phyloP scores from a whole-genome alignment of 1,284 basidiomycete species.

The Cystobasidium slooffiae region DNA sequence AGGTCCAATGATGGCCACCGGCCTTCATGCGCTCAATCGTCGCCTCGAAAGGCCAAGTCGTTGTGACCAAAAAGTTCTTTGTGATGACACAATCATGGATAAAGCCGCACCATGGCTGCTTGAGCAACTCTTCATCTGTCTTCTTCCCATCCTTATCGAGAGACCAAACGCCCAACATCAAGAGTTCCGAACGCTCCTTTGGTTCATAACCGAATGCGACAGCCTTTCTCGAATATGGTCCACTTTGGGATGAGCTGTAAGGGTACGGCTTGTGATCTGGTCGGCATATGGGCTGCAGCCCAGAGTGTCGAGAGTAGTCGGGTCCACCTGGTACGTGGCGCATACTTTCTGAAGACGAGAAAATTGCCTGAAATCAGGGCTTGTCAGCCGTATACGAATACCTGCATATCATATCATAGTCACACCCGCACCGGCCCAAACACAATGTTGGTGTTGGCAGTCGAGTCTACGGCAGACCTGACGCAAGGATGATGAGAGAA shows the following conservation, averaged over 20 bases:
- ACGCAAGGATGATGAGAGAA: constrained; percentile 1
- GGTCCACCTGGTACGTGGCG: background rate
- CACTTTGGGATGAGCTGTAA: background rate
- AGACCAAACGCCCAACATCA: no score
- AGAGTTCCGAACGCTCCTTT: background rate
- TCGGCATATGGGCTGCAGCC: background rate
- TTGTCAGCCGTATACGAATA: background rate
- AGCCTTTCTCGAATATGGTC: background rate
- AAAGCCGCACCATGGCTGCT: no score
- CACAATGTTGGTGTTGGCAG: background rate
- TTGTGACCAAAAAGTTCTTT: no score
- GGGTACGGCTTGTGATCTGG: background rate
- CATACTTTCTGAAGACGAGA: background rate
- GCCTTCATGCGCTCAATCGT: no score
- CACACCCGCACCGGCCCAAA: background rate
- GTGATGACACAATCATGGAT: no score
- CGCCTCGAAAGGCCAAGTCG: no score
- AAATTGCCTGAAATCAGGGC: background rate
- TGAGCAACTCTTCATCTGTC: no score
- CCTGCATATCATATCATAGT: background rate
- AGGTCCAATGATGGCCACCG: no score
- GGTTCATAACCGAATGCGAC: background rate
- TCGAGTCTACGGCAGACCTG: background rate
- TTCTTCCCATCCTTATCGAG: no score
- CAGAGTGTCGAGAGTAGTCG: background rate